Conservation (phyloP, 108 stramenopile species). For the Pseudonitzschia multiseries region DNA sequence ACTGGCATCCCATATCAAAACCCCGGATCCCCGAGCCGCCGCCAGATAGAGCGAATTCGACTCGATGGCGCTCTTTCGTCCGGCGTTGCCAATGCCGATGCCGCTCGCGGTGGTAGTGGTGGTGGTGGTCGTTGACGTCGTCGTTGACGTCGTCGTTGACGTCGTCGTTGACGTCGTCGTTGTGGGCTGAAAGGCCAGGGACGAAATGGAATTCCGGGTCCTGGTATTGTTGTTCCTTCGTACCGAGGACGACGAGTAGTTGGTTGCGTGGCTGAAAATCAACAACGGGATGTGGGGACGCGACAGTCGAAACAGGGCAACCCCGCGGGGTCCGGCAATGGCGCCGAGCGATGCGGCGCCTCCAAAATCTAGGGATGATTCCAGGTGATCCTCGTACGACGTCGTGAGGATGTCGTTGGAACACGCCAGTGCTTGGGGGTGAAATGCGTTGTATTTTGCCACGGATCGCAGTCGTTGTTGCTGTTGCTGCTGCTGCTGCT, state of each 20-base stretch:
- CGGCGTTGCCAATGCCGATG: background rate
- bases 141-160: background rate
- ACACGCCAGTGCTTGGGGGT: constrained; percentile 49
- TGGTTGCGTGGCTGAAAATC: constrained; percentile 45
- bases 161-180: too few relatives aligned
- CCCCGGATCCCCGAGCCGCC: constrained; percentile 63
- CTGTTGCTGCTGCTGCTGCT: background rate
- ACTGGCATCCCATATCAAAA: constrained; percentile 77
- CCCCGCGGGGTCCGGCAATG: constrained; percentile 45
- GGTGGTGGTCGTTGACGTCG: background rate
- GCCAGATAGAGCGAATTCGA: constrained; percentile 49
- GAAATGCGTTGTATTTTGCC: constrained; percentile 39
- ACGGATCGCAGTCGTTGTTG: constrained; percentile 39
- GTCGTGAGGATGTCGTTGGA: constrained; percentile 22
- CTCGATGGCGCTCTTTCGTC: too few relatives aligned
- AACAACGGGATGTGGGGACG: constrained; percentile 42
- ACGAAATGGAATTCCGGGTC: constrained; percentile 25
- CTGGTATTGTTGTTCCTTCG: background rate
- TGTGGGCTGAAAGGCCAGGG: constrained; percentile 34
- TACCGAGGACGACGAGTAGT: constrained; percentile 5
- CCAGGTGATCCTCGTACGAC: constrained; percentile 9
- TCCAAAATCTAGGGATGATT: background rate
- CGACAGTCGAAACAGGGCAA: constrained; percentile 44
- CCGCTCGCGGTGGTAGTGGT: background rate
- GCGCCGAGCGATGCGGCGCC: constrained; percentile 38